A percentile compares a stretch with the other conserved stretches of the same genome.
Conservation (phyloP, 2,329 filamentous ascomycete species). For the Xylaria polymorpha region DNA sequence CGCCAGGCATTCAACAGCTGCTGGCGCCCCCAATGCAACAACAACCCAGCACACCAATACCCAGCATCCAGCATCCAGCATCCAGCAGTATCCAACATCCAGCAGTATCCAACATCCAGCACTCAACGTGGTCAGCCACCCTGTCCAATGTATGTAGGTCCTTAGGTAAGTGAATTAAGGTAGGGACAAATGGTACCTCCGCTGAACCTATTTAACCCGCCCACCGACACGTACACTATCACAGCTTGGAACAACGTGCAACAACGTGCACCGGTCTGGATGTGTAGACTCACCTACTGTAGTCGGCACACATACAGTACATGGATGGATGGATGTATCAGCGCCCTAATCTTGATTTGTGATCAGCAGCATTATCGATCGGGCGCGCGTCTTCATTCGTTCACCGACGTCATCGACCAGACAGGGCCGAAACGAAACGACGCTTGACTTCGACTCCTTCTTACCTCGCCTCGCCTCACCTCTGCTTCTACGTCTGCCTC, state of each 20-base stretch:
- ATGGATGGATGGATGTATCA: not conserved
- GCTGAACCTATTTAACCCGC: no score
- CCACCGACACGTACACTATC: no score
- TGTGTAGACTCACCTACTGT: no score
- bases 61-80: constrained; percentile 5
- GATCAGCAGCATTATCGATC: constrained; percentile 26
- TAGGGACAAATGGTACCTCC: no score
- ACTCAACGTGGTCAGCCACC: no score
- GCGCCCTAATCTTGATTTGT: constrained; percentile 21
- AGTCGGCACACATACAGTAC: not conserved
- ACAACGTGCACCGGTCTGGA: no score
- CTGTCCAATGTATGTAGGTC: no score
- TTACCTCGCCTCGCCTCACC: not conserved
- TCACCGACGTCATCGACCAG: constrained; percentile 27
- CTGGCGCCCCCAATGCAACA: not conserved
- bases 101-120: not conserved
- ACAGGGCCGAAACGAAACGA: constrained; percentile 1
- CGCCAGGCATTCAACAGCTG: constrained; percentile 7
- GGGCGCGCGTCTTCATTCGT: constrained; percentile 1
- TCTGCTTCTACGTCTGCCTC: not conserved
- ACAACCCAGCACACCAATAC: not conserved
- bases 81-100: constrained; percentile 8
- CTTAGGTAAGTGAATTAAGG: no score
- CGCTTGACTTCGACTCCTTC: not conserved
- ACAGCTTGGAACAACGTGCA: no score